Percentiles rank a stretch among this genome's conserved stretches.
phyloP scores from a whole-genome alignment of 345 rosid genomes.

The Dipteronia dyeriana region DNA sequence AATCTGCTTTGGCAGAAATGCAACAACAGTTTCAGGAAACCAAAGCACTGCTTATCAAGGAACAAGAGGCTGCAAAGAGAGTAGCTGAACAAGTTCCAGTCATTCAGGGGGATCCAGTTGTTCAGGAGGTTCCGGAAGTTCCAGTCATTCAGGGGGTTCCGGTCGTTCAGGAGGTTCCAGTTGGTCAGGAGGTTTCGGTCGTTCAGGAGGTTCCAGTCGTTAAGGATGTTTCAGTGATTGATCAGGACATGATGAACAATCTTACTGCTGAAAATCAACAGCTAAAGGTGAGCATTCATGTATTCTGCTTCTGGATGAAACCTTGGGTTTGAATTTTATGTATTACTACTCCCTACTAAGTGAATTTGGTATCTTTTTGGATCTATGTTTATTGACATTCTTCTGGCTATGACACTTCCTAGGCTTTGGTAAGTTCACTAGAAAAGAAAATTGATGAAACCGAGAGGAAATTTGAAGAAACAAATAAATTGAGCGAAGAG shows the following conservation, averaged over 20 bases:
- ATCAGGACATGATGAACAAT: constrained; percentile 58
- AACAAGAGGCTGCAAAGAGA: constrained; percentile 36
- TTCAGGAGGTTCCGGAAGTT: constrained; percentile 52
- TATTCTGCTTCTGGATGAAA: constrained; percentile 17
- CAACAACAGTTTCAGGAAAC: background rate
- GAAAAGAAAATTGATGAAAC: constrained; percentile 81
- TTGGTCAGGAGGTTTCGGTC: constrained; percentile 48
- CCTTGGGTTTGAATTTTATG: constrained; percentile 7
- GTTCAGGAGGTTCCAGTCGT: constrained; percentile 36
- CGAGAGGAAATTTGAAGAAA: constrained; percentile 80
- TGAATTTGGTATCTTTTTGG: background rate
- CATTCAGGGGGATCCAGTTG: constrained; percentile 32
- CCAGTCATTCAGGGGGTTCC: constrained; percentile 53
- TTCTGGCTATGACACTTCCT: constrained; percentile 4
- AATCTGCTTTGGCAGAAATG: background rate
- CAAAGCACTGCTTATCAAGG: background rate
- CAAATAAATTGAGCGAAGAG: constrained; percentile 74
- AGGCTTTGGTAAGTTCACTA: constrained; percentile 68
- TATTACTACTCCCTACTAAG: constrained; percentile 7
- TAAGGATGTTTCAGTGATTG: constrained; percentile 62
- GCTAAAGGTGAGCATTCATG: constrained; percentile 57
- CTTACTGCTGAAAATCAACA: constrained; percentile 78
- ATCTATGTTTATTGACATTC: constrained; percentile 6
- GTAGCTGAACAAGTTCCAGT: constrained; percentile 50
- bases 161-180: constrained; percentile 59